Base-by-base conservation (phyloP, 2,329 filamentous ascomycete genomes). In the Dactylellina leptospora region DNA sequence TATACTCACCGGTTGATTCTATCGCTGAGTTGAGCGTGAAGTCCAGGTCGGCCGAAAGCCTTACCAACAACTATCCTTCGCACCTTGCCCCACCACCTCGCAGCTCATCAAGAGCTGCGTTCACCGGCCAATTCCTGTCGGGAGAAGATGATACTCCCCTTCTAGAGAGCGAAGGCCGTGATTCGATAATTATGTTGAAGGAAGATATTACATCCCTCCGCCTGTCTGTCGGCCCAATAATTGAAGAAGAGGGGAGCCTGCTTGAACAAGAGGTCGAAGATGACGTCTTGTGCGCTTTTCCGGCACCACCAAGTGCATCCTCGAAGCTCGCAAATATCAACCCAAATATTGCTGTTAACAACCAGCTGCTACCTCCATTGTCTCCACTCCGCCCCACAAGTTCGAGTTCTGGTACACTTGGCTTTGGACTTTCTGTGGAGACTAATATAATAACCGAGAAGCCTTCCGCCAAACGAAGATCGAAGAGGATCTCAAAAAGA, bases 1-100 rank as follows among this genome's bases (percentile, higher is more conserved):
- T 68, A 16, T 73, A 73, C 23, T 73, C 69, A 10, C 69, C 69
- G 4, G 61, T 62, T 25, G 69, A 73, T 16, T 73, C 69, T 3
- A 66, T 73, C 9, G 33, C 61, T 2, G 61, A 73, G 27, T 22
- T 73, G 20, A 73, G 62, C 28, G 23, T 66, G 69, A 56, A 48
- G 16, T 68, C 69, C 1, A 73, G 51, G 33, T 73, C 69, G 10
- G 56, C 56, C 2, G 69, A 73, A 28, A 73, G 69, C 33, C 42
- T 73, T 3, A 68, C 23, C 6, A 51, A 53, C n/a, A 23, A n/a
- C 4, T 73, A 51, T 47, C 47, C 69, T 25, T 73, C 69, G 9
- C 61, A 68, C 45, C 22, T 68, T 11, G 50, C 69, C 3, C 69
- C 69, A 16, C 69, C 69, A 4, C 69, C 69, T 23, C 69, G 69